Evolutionary conservation across 257 asterid species (phyloP), one percentile per base, ranked within the genome.

Genomic region (Capsicum pubescens): DNA sequence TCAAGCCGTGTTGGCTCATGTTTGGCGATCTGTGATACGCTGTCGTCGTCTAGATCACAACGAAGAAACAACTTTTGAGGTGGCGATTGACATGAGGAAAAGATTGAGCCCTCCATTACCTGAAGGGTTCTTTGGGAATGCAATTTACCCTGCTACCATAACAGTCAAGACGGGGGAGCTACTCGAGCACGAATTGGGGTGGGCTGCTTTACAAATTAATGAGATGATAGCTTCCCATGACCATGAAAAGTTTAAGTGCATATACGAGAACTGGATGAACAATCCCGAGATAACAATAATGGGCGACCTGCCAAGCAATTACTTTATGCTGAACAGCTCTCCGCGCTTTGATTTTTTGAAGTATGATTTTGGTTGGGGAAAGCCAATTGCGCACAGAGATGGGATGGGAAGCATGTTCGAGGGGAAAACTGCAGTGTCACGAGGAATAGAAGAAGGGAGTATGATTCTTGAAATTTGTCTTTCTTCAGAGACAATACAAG

Each of bases 301-400:
- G 89, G 92, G 72, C 14, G 66, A 21, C 2, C 4, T 54, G 13
- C 59, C 35, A 12, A 74, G 60, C 3, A 3, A 15, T 14, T 74
- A n/a, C 4, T 80, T 86, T 2, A 7, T 80, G 36, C 15, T 90
- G 52, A 56, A 84, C 1, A 87, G 91, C 52, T 92, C 93, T 9
- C 91, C 92, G 0, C 61, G 95, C 72, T 88, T 86, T 77, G 32
- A 88, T 74, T 90, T 93, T 85, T 89, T 87, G 6, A 93, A 88
- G 3, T 84, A 26, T 35, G 95, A 93, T 52, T 91, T 93, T 26
- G 92, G 93, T 0, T 89, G 95, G 89, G 98, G 97, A 0, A 89
- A 84, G 66, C 92, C 95, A 0, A 7, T 91, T 0, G 90, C 91
- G 0, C 89, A 85, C 71, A 83, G 95, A 35, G 86, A 91, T 35